Evolutionary conservation across 805 yeast genomes (phyloP), one percentile per base, ranked within the genome.

Genomic region (Kuraishia ogatae): DNA sequence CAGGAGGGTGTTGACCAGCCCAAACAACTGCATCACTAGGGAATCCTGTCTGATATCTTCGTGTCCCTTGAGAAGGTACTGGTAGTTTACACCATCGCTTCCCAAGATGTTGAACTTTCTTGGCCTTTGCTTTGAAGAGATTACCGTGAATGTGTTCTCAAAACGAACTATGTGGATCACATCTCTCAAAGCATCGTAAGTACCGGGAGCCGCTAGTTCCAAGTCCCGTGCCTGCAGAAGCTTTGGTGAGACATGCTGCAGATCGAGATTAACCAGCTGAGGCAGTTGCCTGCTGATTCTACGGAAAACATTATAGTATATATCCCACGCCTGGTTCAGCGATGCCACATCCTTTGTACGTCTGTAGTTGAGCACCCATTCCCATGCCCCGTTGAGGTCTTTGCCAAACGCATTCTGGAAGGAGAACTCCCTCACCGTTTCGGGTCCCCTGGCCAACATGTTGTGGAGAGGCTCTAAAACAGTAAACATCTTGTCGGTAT

Each of bases 21-120:
- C 98, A 70, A 94, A 93, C 62, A 94, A 75, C 71, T 94, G 99
- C 99, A 94, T 94, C 26, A 93, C 99, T 68, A 96, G 78, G 64
- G 90, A 89, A 72, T 94, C 99, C 68, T 94, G 99, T 65, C 99
- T 82, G 54, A 94, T 89, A 76, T 94, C 99, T 72, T 94, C 99
- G 66, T 94, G 98, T 0, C 98, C 99, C 71, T 94, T 94, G 64
- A 94, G 75, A 1, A 78, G 72, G 69, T 83, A 96, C 62, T 81
- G 87, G 66, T 96, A 91, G 47, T 86, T 89, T 64, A 87, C 89
- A 57, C 99, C 99, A 69, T 94, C 97, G 62, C 89, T 87, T 11
- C 98, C 99, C 58, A 78, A 76, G 52, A 90, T 81, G 17, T 84
- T 80, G 57, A 90, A 69, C 62, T 88, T 83, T 65, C 99, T 82